A percentile compares a stretch with the other conserved stretches of the same genome.
Conservation (phyloP, 164 flowering plant genomes). For the Sextonia rubra region DNA sequence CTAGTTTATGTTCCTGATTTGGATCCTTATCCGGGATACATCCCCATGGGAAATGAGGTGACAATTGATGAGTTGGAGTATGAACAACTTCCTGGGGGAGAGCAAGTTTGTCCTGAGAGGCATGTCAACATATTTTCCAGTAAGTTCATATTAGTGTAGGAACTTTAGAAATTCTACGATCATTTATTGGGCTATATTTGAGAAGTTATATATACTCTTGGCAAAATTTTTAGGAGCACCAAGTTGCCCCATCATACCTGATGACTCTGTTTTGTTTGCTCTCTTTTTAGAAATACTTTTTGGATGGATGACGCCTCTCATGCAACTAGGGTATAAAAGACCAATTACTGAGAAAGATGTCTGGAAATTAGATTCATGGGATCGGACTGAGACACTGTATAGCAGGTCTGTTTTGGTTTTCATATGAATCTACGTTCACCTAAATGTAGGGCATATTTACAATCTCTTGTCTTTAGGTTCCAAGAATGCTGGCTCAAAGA, state of each 20-base stretch:
- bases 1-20: constrained; percentile 66
- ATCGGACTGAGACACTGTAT: constrained; percentile 72
- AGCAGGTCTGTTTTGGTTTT: constrained; percentile 39
- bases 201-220: background rate
- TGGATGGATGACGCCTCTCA: constrained; percentile 80
- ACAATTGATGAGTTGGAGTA: constrained; percentile 47
- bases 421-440: constrained; percentile 1
- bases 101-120: constrained; percentile 90
- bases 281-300: constrained; percentile 52
- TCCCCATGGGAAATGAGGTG: constrained; percentile 43
- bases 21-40: constrained; percentile 83
- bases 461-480: constrained; percentile 44
- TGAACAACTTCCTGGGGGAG: constrained; percentile 84
- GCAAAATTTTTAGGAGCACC: background rate
- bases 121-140: constrained; percentile 73
- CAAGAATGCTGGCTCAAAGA: constrained; percentile 85
- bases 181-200: background rate
- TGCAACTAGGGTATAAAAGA: constrained; percentile 69
- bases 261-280: constrained; percentile 16
- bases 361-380: constrained; percentile 96
- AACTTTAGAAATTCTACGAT: background rate
- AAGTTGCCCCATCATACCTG: background rate
- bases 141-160: constrained; percentile 29
- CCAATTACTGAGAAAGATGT: constrained; percentile 94
- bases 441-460: background rate